Conservation (phyloP, 1,139 yeast genomes). For the Debaryomycetaceae sp. region DNA sequence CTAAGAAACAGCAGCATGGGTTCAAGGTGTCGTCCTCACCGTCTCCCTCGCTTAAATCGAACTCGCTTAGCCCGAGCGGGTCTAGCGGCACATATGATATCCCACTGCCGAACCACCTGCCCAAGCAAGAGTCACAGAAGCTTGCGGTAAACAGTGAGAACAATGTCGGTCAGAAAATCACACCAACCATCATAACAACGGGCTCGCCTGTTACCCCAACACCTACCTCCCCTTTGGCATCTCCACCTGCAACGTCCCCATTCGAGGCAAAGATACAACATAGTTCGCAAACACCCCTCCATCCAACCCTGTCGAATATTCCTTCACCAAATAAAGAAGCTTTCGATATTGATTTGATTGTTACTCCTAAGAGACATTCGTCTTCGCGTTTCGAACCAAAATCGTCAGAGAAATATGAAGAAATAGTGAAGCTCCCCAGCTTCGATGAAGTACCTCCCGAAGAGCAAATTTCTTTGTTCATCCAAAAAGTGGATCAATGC, state of each 20-base stretch:
- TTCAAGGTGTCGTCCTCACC: slow-evolving; percentile 9
- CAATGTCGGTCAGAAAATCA: slow-evolving; percentile 13
- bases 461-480: slow-evolving; percentile 76
- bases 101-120: slow-evolving; percentile 11
- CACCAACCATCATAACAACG: slow-evolving; percentile 32
- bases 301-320: slow-evolving; percentile 36
- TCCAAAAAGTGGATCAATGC: slow-evolving; percentile 91
- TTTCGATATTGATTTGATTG: slow-evolving; percentile 46
- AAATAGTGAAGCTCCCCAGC: slow-evolving; percentile 76
- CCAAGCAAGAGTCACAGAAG: slow-evolving; percentile 23
- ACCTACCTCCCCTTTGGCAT: slow-evolving; percentile 6
- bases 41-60: slow-evolving; percentile 15
- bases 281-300: slow-evolving; percentile 26
- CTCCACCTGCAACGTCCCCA: slow-evolving; percentile 7
- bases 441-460: slow-evolving; percentile 90
- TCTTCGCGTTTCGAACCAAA: slow-evolving; percentile 90
- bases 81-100: slow-evolving; percentile 13
- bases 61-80: slow-evolving; percentile 12
- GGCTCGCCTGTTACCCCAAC: slow-evolving; percentile 22
- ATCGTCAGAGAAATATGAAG: slow-evolving; percentile 55
- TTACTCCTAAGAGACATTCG: slow-evolving; percentile 86
- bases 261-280: slow-evolving; percentile 16
- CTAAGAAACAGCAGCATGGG: slow-evolving; percentile 32
- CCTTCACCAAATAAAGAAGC: slow-evolving; percentile 42
- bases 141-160: slow-evolving; percentile 22